phyloP scores from a whole-genome alignment of 352 stramenopile species.

The Salisapilia sapeloensis region DNA sequence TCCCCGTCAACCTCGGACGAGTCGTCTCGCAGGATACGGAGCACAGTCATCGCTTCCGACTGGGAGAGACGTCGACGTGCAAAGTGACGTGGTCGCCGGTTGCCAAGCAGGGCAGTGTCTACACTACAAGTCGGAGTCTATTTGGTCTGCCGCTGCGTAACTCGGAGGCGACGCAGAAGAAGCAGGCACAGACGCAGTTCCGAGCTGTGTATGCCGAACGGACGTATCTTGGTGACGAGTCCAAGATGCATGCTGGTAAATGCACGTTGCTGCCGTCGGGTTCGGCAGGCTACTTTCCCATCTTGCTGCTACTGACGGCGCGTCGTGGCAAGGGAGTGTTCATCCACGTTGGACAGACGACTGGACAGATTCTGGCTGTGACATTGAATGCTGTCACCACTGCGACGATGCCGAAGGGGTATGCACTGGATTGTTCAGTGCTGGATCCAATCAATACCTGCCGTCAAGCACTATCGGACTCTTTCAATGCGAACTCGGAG shows the following conservation, averaged over 20 bases:
- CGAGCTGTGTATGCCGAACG: slow-evolving; percentile 50
- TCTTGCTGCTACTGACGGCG: slow-evolving; percentile 28
- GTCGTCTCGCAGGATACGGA: slow-evolving; percentile 7
- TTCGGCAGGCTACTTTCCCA: slow-evolving; percentile 34
- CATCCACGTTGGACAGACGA: slow-evolving; percentile 25
- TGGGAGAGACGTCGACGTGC: slow-evolving; percentile 21
- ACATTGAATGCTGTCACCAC: slow-evolving; percentile 42
- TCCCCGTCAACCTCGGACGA: slow-evolving; percentile 51
- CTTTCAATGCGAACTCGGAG: slow-evolving; percentile 17
- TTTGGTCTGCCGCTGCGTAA: slow-evolving; percentile 45
- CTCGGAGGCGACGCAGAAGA: slow-evolving; percentile 3
- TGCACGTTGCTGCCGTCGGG: slow-evolving; percentile 56
- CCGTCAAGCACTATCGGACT: slow-evolving; percentile 29
- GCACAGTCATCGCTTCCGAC: slow-evolving; percentile 24
- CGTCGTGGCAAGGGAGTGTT: slow-evolving; percentile 18
- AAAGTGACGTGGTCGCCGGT: slow-evolving; percentile 33
- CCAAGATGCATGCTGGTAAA: slow-evolving; percentile 60
- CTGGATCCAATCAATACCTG: slow-evolving; percentile 28
- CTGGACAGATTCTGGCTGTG: slow-evolving; percentile 34
- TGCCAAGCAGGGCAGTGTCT: slow-evolving; percentile 42
- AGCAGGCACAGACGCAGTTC: slow-evolving; percentile 13
- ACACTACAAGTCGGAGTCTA: slow-evolving; percentile 33
- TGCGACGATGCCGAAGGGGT: slow-evolving; percentile 23
- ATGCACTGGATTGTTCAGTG: slow-evolving; percentile 15
- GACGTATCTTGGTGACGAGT: slow-evolving; percentile 60